Evolutionary conservation across 176 grass and related monocot species (phyloP).

Genomic region (Carex kokanica): DNA sequence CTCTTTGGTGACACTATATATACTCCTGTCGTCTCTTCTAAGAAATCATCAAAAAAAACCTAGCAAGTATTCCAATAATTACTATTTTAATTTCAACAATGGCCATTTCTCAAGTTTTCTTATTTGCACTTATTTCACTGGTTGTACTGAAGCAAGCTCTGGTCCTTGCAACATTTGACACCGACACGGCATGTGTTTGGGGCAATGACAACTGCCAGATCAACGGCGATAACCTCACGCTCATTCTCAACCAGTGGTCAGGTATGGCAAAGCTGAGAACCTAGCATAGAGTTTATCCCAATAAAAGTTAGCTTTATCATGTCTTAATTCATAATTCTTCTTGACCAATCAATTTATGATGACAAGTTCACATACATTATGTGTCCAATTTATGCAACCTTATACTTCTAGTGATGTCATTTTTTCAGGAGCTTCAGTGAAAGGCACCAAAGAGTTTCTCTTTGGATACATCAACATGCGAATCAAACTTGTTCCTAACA

Average conservation of each 20-base stretch:
- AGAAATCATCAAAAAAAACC: background rate
- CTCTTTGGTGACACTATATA: background rate
- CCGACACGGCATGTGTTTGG: background rate
- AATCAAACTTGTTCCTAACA: conserved; percentile 53
- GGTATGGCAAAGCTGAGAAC: background rate
- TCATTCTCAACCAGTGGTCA: conserved; percentile 28
- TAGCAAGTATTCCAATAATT: background rate
- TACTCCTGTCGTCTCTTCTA: background rate
- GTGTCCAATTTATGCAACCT: background rate
- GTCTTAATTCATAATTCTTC: background rate
- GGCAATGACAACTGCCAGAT: conserved; percentile 26
- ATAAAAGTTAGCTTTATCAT: background rate
- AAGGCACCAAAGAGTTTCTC: conserved; percentile 50
- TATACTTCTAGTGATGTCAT: background rate
- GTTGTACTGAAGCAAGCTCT: background rate
- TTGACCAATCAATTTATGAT: background rate
- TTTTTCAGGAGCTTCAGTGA: conserved; percentile 32
- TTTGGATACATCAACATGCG: conserved; percentile 53
- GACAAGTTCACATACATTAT: background rate
- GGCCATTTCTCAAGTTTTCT: background rate
- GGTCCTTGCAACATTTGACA: conserved; percentile 22
- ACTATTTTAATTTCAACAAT: background rate
- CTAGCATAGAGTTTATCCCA: background rate
- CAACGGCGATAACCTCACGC: conserved; percentile 8
- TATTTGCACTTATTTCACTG: conserved; percentile 24